Evolutionary conservation across 139 green algal genomes (phyloP).

Genomic region (Pleodorina starrii): DNA sequence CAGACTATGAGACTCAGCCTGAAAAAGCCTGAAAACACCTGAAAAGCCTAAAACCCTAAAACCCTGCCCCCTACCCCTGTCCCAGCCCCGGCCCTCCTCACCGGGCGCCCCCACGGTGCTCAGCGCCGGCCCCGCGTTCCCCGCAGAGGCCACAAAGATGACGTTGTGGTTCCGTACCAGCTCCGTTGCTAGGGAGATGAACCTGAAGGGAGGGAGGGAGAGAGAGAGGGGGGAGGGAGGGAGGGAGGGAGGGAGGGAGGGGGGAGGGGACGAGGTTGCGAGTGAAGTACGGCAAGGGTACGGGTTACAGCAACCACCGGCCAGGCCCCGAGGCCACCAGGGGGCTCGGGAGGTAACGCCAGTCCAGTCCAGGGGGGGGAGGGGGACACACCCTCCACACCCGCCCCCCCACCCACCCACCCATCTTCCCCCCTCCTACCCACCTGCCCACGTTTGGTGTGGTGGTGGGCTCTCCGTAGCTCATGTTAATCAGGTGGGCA

Average conservation of each 20-base stretch:
- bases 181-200: slow-evolving; percentile 74
- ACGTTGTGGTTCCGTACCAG: slow-evolving; percentile 90
- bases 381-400: too few species aligned
- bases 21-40: too few species aligned
- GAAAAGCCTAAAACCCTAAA: background rate
- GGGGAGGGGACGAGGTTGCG: too few species aligned
- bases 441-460: slow-evolving; percentile 77
- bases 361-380: too few species aligned
- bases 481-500: slow-evolving; percentile 92
- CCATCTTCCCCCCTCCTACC: background rate
- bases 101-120: slow-evolving; percentile 89
- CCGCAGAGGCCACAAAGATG: slow-evolving; percentile 86
- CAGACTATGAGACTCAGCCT: too few species aligned
- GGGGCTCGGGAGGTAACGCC: too few species aligned
- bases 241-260: too few species aligned
- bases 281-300: too few species aligned
- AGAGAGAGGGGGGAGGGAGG: background rate
- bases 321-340: too few species aligned
- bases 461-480: slow-evolving; percentile 82
- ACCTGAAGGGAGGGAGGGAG: background rate
- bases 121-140: slow-evolving; percentile 91
- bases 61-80: background rate
- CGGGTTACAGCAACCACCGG: too few species aligned
- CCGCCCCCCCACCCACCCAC: background rate
- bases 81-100: background rate